Evolutionary conservation across 2,329 filamentous ascomycete species (phyloP), one percentile per base, ranked within the genome.

Genomic region (Leptosphaerulina australis): DNA sequence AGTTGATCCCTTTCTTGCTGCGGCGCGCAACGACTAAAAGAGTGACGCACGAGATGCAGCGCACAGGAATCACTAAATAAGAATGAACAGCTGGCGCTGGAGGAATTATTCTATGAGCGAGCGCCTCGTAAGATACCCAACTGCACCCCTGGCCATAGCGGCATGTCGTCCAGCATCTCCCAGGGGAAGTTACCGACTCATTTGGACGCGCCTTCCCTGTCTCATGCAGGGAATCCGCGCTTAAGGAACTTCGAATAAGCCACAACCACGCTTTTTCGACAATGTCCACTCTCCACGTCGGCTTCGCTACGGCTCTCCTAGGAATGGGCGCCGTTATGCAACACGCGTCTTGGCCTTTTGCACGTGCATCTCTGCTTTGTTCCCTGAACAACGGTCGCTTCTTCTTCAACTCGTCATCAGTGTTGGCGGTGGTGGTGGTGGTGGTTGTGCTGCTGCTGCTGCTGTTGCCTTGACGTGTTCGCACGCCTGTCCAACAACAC

Each of bases 131-230:
- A 18, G 26, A 38, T 26, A 26, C 15, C 48, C 30, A 41, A 51
- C 36, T 28, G 25, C 48, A 46, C 48, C 41, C 48, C 48, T 51
- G 41, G 41, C 48, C 40, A 33, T 41, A 21, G 48, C 48, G 30
- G 36, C 8, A 21, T 51, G 41, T 37, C 35, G 41, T 45, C 33
- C 33, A 35, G 33, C 33, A 5, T 35, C 43, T 28, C 25, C 36
- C 48, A 51, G 48, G 48, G 48, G 48, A 46, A 51, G 43, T 35
- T 35, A 28, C 29, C 33, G 41, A 45, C 41, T 30, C 31, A 22
- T 51, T 46, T 26, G 37, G 41, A 30, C 41, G 41, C 48, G 36
- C 48, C 48, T 51, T 43, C 48, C 48, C 48, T 51, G 48, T 43
- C 48, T 37, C 48, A 51, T 51, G 48, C 48, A 51, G 41, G 48